These are phyloP conservation scores for Micromonas commoda DNA, from an alignment of 139 green algal species.

Conservation along the genomic window DNA sequence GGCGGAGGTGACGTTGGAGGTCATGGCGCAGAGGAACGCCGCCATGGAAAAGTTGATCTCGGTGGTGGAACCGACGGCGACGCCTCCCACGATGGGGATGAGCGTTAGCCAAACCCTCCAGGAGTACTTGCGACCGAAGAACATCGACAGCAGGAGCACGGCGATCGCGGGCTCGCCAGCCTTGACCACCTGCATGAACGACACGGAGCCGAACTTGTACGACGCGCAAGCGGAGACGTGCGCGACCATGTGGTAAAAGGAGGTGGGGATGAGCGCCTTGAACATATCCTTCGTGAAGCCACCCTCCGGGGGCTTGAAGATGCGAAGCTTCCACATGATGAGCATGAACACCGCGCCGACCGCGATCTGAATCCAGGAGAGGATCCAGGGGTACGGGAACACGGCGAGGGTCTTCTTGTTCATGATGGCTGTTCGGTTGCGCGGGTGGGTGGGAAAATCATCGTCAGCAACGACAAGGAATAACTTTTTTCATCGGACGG, in stretches of 20 bases:
- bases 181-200: slow-evolving; percentile 41
- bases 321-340: slow-evolving; percentile 15
- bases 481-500: no score
- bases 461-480: no score
- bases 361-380: slow-evolving; percentile 30
- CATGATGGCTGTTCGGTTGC: no score
- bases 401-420: slow-evolving; percentile 37
- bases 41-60: slow-evolving; percentile 48
- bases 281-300: slow-evolving; percentile 17
- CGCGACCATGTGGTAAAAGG: slow-evolving; percentile 80
- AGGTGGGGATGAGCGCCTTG: slow-evolving; percentile 28
- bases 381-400: slow-evolving; percentile 35
- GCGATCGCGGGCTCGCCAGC: slow-evolving; percentile 36
- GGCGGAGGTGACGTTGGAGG: slow-evolving; percentile 46
- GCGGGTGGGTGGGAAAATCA: no score
- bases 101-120: slow-evolving; percentile 13
- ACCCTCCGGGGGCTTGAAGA: neutral
- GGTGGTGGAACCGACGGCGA: slow-evolving; percentile 44
- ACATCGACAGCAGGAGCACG: slow-evolving; percentile 27
- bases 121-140: slow-evolving; percentile 22
- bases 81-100: slow-evolving; percentile 37
- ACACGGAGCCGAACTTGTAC: slow-evolving; percentile 84
- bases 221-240: slow-evolving; percentile 95
- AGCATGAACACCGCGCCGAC: slow-evolving; percentile 26
- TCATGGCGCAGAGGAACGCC: slow-evolving; percentile 46